Percentiles rank a stretch among this genome's conserved stretches.
These are phyloP conservation scores for Paxillus rubicundulus DNA, from an alignment of 768 basidiomycete species.

Conservation along the genomic window DNA sequence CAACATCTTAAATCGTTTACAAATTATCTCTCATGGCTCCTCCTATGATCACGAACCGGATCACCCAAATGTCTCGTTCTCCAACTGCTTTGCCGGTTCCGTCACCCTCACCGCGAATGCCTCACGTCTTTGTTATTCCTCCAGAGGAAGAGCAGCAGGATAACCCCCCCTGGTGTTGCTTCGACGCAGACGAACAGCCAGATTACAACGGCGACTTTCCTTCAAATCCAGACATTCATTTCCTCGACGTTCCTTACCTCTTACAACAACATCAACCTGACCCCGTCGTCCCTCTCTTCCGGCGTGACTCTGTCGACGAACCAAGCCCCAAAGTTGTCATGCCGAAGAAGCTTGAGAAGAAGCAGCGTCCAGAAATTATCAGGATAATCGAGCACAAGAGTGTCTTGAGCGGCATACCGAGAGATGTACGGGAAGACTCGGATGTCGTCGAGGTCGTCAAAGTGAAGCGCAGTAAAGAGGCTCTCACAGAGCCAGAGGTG, in stretches of 20 bases:
- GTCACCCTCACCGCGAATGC: slow-evolving; percentile 29
- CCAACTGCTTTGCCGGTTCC: slow-evolving; percentile 4
- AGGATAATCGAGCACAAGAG: slow-evolving; percentile 22
- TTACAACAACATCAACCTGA: slow-evolving; percentile 13
- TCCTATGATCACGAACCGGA: slow-evolving; percentile 8
- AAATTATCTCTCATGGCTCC: slow-evolving; percentile 11
- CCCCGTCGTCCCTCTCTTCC: neutral
- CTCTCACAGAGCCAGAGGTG: slow-evolving; percentile 21
- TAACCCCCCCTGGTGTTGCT: slow-evolving; percentile 54
- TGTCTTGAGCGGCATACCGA: slow-evolving; percentile 12
- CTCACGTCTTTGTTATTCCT: slow-evolving; percentile 54
- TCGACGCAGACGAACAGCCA: slow-evolving; percentile 44
- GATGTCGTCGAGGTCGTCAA: slow-evolving; percentile 63
- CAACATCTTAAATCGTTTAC: neutral
- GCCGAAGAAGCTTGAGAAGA: slow-evolving; percentile 28
- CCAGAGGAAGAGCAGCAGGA: slow-evolving; percentile 54
- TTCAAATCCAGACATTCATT: slow-evolving; percentile 29
- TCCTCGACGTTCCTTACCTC: slow-evolving; percentile 33
- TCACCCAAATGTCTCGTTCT: slow-evolving; percentile 14
- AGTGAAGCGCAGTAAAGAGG: slow-evolving; percentile 41
- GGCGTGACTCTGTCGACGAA: slow-evolving; percentile 6
- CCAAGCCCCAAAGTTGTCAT: slow-evolving; percentile 7
- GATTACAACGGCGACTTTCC: slow-evolving; percentile 16
- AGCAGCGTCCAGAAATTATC: slow-evolving; percentile 28
- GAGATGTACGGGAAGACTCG: slow-evolving; percentile 43